Base-by-base conservation (phyloP, 257 asterid species). In the Osmanthus fragrans region DNA sequence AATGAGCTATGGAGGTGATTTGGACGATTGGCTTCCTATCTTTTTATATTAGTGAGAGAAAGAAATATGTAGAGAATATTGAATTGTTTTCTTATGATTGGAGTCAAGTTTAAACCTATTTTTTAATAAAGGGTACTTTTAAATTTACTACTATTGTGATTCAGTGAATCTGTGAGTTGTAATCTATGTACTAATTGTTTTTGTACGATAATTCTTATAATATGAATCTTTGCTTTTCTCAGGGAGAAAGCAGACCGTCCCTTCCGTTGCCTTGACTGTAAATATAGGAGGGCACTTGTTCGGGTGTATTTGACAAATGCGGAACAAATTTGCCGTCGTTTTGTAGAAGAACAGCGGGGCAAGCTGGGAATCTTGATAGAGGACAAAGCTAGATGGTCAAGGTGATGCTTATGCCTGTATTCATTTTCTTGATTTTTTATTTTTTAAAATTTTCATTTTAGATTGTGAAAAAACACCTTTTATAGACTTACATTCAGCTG, bases 231-330 rank as follows among this genome's bases (percentile, higher is more conserved):
- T 79, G 67, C 25, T 86, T 76, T 78, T 78, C 11, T 75, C 84
- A 95, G 98, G 91, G 99, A 91, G 85, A 95, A 94, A 88, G 88
- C 89, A 47, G 93, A 95, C 69, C 88, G 92, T 34, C 99, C 96
- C 13, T 95, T 93, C 81, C 93, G 98, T 64, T 95, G 98, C 83
- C 97, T 95, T 67, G 96, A 89, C 79, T 84, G 92, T 82, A 90
- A 84, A 81, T 95, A 95, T 80, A 83, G 99, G 82, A 87, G 99
- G 91, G 99, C 93, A 80, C 97, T 93, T 82, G 90, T 93, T 23
- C 85, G 99, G 64, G 97, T 91, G 12, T 83, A 83, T 74, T 74
- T 80, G 73, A 72, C 84, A 51, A 83, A 80, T 77, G 84, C 77
- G 29, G 85, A 84, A 58, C 83, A 75, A 81, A 74, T 81, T 65